phyloP scores from a whole-genome alignment of 2,329 filamentous ascomycete genomes.

The Aspergillus amoenus region DNA sequence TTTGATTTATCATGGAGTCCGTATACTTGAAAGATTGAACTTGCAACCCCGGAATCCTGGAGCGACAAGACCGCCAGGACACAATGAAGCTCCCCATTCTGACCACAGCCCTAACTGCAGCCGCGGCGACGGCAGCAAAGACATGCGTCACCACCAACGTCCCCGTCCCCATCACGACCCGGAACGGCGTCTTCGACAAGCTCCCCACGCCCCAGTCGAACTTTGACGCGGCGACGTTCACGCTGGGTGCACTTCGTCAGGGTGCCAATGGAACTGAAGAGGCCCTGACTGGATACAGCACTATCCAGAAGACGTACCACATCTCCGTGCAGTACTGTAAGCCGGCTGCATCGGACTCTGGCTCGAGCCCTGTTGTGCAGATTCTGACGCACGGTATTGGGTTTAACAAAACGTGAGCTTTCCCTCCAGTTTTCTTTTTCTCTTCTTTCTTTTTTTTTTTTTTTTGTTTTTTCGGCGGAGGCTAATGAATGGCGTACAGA shows the following conservation, averaged over 20 bases:
- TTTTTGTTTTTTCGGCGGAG: too few relatives aligned
- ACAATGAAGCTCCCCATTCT: too few relatives aligned
- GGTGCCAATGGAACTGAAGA: constrained; percentile 14
- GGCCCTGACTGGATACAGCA: constrained; percentile 18
- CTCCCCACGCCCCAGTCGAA: constrained; percentile 18
- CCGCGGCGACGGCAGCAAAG: not conserved
- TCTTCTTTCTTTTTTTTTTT: too few relatives aligned
- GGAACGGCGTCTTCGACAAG: constrained; percentile 12
- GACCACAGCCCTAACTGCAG: not conserved
- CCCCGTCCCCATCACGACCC: not conserved
- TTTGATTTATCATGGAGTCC: too few relatives aligned
- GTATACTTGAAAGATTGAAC: too few relatives aligned
- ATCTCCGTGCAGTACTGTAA: not conserved
- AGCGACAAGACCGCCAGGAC: too few relatives aligned
- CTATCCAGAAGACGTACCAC: constrained; percentile 15
- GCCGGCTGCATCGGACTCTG: not conserved
- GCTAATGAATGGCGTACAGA: constrained; percentile 8
- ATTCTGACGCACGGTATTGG: constrained; percentile 41
- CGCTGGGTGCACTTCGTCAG: constrained; percentile 11
- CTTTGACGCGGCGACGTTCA: constrained; percentile 15
- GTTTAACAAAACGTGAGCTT: constrained; percentile 31
- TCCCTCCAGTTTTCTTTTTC: too few relatives aligned
- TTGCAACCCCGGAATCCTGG: too few relatives aligned
- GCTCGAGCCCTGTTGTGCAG: constrained; percentile 25
- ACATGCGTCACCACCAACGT: not conserved